These are phyloP conservation scores for Discostella stelligera DNA, from an alignment of 352 stramenopile genomes.

Conservation along the genomic window DNA sequence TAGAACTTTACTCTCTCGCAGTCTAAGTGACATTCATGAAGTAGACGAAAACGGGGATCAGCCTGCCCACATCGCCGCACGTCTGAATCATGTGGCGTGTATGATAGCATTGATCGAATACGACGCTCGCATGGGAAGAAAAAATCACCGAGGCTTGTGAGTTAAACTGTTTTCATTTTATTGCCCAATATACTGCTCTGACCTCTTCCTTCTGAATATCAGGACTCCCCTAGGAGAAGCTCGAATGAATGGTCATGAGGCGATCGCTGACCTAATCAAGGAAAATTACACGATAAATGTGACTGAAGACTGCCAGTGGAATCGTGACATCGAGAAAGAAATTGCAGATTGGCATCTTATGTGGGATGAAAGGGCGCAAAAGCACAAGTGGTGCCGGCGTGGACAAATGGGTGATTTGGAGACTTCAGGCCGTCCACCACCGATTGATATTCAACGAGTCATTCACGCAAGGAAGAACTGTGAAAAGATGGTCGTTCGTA, in stretches of 20 bases:
- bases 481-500: constrained; percentile 11
- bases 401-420: constrained; percentile 16
- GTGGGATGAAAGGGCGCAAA: constrained; percentile 30
- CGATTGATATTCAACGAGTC: constrained; percentile 45
- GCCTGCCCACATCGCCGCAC: constrained; percentile 39
- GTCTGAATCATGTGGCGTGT: constrained; percentile 38
- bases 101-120: constrained; percentile 50
- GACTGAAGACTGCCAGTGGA: constrained; percentile 26
- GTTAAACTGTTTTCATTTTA: too few species aligned
- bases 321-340: constrained; percentile 42
- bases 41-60: constrained; percentile 42
- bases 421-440: constrained; percentile 28
- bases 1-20: constrained; percentile 21
- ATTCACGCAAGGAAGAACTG: constrained; percentile 37
- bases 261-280: constrained; percentile 42
- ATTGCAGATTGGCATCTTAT: constrained; percentile 33
- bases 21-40: constrained; percentile 21
- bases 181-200: too few species aligned
- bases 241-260: constrained; percentile 40
- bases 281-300: constrained; percentile 32
- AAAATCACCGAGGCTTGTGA: constrained; percentile 39
- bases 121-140: constrained; percentile 34
- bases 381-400: constrained; percentile 21
- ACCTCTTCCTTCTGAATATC: not conserved
- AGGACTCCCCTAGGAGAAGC: constrained; percentile 37